Evolutionary conservation across 352 stramenopile genomes (phyloP), one percentile per base, ranked within the genome.

Genomic region (Phytopythium boreale): DNA sequence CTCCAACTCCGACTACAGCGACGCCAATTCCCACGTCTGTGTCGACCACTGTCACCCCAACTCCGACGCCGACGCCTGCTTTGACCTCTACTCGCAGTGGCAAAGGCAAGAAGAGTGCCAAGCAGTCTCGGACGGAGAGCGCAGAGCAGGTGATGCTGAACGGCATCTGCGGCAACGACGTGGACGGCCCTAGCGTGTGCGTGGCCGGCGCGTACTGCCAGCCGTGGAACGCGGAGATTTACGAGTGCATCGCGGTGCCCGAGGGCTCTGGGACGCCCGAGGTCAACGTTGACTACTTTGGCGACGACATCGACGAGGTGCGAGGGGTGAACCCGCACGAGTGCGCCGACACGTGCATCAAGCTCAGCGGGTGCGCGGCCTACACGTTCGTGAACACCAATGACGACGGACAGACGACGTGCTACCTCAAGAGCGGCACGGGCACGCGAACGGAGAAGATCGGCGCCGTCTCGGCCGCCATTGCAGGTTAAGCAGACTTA

Each of bases 381-480:
- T 77, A 72, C 52, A 77, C 72, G 22, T 79, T 64, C 10, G 59
- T 69, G 4, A 77, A 75, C 43, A n/a, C 55, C 1, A 60, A 70
- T 22, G 39, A 52, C 1, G 71, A 78, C 26, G 36, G 50, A 0
- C 47, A 51, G n/a, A 62, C 64, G 6, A 59, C 66, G 49, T 80
- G 72, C 64, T 76, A 80, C 62, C 49, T 80, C 26, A 81, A 81
- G 62, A 70, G 56, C 52, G 68, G 58, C 36, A 56, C 22, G 41
- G 60, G 66, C 43, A 56, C 26, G 4, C 61, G 66, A 17, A 34
- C 14, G 2, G 15, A n/a, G 10, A 22, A 41, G 29, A 22, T 61
- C 22, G 65, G 65, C 0, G 60, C 65, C 37, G 49, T 71, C n/a
- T 71, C 65, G 36, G 51, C 65, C 7, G 52, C 17, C 12, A 50